Evolutionary conservation across 202 grass and related monocot genomes (phyloP).

Genomic region (Setaria italica): DNA sequence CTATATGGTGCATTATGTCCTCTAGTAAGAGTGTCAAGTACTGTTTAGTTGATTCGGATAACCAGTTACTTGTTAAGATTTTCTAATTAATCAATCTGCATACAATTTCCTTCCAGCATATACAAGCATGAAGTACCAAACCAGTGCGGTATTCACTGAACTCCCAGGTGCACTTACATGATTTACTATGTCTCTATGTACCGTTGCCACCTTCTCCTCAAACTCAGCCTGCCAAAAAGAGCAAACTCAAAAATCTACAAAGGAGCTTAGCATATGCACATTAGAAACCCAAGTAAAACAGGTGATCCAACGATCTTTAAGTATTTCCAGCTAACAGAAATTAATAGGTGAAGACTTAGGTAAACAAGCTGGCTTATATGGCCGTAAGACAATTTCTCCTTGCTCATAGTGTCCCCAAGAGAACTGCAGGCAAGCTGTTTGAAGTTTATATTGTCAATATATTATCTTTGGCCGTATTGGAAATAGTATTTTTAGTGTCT

Average conservation of each 20-base stretch:
- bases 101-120: conserved; percentile 32
- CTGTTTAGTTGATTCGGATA: conserved; percentile 5
- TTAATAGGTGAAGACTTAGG: conserved; percentile 8
- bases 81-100: conserved; percentile 11
- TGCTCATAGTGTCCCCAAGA: background rate
- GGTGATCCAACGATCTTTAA: background rate
- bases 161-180: conserved; percentile 66
- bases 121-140: conserved; percentile 26
- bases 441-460: conserved; percentile 3
- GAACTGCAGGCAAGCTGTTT: background rate
- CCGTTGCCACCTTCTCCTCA: conserved; percentile 65
- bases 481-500: background rate
- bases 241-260: conserved; percentile 28
- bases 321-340: conserved; percentile 31
- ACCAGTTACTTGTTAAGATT: conserved; percentile 29
- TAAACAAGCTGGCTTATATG: conserved; percentile 23
- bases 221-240: conserved; percentile 71
- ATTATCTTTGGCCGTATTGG: background rate
- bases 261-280: conserved; percentile 13
- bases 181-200: conserved; percentile 76
- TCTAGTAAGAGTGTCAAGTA: conserved; percentile 16
- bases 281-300: conserved; percentile 31
- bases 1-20: background rate
- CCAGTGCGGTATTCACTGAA: conserved; percentile 16
- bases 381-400: background rate